These are phyloP conservation scores for Anethum foeniculum DNA, from an alignment of 140 eudicot species.

Conservation along the genomic window DNA sequence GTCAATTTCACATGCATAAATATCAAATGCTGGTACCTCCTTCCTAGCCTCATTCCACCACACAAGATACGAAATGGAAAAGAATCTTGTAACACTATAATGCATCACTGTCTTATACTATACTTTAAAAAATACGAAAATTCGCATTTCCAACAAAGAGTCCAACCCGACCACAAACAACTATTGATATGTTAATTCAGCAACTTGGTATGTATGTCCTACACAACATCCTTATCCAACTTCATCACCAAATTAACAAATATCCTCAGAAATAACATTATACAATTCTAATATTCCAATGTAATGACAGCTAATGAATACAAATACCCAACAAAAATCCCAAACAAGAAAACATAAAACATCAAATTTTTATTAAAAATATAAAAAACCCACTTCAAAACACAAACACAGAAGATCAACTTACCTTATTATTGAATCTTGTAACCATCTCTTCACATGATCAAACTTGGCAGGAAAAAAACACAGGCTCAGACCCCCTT, in stretches of 20 bases:
- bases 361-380: not conserved
- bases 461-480: not conserved
- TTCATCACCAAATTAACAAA: slow-evolving; percentile 14
- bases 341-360: not conserved
- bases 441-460: not conserved
- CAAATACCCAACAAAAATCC: not conserved
- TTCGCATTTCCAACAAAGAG: not conserved
- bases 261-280: slow-evolving; percentile 1
- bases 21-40: slow-evolving; percentile 13
- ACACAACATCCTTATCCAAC: slow-evolving; percentile 27
- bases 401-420: not conserved
- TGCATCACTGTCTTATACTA: slow-evolving; percentile 17
- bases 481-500: not conserved
- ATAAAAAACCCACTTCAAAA: slow-evolving; percentile 1
- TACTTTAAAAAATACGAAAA: slow-evolving; percentile 23
- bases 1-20: slow-evolving; percentile 11
- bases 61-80: slow-evolving; percentile 17
- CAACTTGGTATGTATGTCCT: slow-evolving; percentile 22
- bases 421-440: not conserved
- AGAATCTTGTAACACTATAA: slow-evolving; percentile 7
- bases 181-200: slow-evolving; percentile 12
- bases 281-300: not conserved
- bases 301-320: not conserved
- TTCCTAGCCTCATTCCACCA: slow-evolving; percentile 20
- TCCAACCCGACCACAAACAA: slow-evolving; percentile 18